Evolutionary conservation across 352 stramenopile species (phyloP).

Genomic region (Elongisporangium prolatum): DNA sequence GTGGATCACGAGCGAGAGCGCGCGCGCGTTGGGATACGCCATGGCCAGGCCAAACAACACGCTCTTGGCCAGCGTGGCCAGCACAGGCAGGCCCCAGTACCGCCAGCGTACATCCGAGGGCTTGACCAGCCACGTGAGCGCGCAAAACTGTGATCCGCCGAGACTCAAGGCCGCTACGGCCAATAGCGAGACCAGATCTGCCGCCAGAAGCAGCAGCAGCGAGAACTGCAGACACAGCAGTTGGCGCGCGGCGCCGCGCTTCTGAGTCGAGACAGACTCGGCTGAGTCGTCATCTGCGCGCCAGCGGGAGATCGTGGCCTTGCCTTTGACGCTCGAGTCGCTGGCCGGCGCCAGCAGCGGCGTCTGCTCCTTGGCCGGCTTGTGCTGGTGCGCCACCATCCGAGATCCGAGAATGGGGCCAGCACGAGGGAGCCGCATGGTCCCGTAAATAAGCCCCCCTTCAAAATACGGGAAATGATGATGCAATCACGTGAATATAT

Average conservation of each 20-base stretch:
- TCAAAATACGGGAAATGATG: too few species aligned
- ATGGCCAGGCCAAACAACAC: constrained; percentile 52
- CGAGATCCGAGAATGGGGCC: too few species aligned
- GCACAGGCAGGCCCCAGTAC: constrained; percentile 72
- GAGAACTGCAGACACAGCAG: constrained; percentile 69
- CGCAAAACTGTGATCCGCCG: constrained; percentile 27
- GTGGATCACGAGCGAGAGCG: constrained; percentile 41
- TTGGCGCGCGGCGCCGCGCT: constrained; percentile 22
- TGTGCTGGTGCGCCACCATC: too few species aligned
- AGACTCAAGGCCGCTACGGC: constrained; percentile 48
- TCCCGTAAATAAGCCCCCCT: too few species aligned
- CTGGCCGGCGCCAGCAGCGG: background rate
- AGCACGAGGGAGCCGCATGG: too few species aligned
- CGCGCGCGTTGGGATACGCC: constrained; percentile 31
- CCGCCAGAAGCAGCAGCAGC: constrained; percentile 48
- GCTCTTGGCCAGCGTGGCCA: constrained; percentile 55
- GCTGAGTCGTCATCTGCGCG: background rate
- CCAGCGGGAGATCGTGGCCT: background rate
- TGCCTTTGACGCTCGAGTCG: background rate
- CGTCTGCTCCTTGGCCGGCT: background rate
- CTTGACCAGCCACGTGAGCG: constrained; percentile 42
- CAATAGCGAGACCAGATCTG: constrained; percentile 50
- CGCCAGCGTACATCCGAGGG: constrained; percentile 43
- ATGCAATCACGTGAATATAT: too few species aligned
- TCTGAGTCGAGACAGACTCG: constrained; percentile 4